phyloP scores from a whole-genome alignment of 2,329 filamentous ascomycete species.

The Lasiodiplodia citricola region DNA sequence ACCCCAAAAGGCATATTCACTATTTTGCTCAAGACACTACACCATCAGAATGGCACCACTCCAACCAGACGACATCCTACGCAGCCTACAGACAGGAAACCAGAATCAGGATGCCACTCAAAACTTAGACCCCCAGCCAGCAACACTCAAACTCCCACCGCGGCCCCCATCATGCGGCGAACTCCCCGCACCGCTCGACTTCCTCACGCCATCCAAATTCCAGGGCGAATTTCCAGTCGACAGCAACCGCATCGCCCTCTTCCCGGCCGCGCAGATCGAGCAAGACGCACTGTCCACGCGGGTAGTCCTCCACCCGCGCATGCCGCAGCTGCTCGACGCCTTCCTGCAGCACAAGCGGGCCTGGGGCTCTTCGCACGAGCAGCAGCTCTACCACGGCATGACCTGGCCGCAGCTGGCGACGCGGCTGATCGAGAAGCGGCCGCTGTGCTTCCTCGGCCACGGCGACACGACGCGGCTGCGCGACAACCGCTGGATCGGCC shows the following conservation, averaged over 20 bases:
- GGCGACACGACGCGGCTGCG: slow-evolving; percentile 37
- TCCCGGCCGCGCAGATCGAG: slow-evolving; percentile 27
- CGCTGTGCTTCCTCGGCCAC: slow-evolving; percentile 36
- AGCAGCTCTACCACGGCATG: slow-evolving; percentile 32
- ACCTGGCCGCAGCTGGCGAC: slow-evolving; percentile 31
- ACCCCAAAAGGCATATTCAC: no score
- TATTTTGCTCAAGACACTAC: no score
- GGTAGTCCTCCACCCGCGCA: slow-evolving; percentile 38
- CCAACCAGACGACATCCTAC: no score
- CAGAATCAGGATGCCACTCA: not conserved
- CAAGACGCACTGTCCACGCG: slow-evolving; percentile 33
- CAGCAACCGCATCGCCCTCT: slow-evolving; percentile 33
- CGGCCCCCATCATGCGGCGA: not conserved
- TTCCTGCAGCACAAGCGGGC: slow-evolving; percentile 39
- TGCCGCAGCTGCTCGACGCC: slow-evolving; percentile 32
- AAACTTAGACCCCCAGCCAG: not conserved
- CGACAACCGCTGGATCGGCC: slow-evolving; percentile 28
- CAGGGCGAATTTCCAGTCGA: not conserved
- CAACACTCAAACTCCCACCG: not conserved
- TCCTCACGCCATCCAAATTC: slow-evolving; percentile 16
- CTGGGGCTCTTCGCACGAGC: slow-evolving; percentile 35
- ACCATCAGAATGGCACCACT: no score
- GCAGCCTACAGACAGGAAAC: no score
- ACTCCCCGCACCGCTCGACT: not conserved
- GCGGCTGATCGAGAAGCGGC: slow-evolving; percentile 38